phyloP scores from a whole-genome alignment of 306 rosid genomes.

The Sophora flavescens region DNA sequence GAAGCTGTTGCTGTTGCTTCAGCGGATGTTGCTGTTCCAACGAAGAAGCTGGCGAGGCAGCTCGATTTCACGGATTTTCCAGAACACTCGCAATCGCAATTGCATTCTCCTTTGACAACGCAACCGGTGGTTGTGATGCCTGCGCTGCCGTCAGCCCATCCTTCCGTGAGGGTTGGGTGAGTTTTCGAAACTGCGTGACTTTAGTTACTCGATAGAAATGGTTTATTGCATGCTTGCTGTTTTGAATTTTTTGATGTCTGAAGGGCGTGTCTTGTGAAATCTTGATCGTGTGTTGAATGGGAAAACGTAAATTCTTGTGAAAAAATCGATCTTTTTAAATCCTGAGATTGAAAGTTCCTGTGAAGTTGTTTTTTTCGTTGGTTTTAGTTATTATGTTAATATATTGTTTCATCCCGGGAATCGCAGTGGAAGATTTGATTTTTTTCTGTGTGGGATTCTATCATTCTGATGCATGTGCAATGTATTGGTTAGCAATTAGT shows the following conservation, averaged over 20 bases:
- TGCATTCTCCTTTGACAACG: slow-evolving; percentile 24
- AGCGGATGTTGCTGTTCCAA: slow-evolving; percentile 65
- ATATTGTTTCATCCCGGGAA: neutral
- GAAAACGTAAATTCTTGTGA: neutral
- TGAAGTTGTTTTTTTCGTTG: slow-evolving; percentile 1
- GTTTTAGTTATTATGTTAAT: neutral
- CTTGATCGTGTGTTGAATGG: slow-evolving; percentile 20
- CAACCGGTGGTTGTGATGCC: slow-evolving; percentile 49
- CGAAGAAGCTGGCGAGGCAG: slow-evolving; percentile 94
- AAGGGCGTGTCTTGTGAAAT: slow-evolving; percentile 5
- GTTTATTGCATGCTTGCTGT: slow-evolving; percentile 8
- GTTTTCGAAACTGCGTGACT: slow-evolving; percentile 45
- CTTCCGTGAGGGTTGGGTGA: slow-evolving; percentile 76
- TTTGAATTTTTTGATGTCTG: neutral
- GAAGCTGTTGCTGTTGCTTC: slow-evolving; percentile 60
- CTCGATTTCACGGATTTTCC: slow-evolving; percentile 82
- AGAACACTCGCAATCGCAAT: slow-evolving; percentile 55
- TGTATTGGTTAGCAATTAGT: slow-evolving; percentile 31
- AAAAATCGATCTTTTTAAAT: neutral
- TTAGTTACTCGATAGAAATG: slow-evolving; percentile 4
- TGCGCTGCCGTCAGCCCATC: slow-evolving; percentile 56
- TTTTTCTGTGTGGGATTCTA: slow-evolving; percentile 24
- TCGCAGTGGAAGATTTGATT: slow-evolving; percentile 20
- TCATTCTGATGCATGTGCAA: slow-evolving; percentile 6
- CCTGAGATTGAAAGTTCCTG: slow-evolving; percentile 21